Conservation (phyloP, 148 eudicot species). For the Suaeda aralocaspica region DNA sequence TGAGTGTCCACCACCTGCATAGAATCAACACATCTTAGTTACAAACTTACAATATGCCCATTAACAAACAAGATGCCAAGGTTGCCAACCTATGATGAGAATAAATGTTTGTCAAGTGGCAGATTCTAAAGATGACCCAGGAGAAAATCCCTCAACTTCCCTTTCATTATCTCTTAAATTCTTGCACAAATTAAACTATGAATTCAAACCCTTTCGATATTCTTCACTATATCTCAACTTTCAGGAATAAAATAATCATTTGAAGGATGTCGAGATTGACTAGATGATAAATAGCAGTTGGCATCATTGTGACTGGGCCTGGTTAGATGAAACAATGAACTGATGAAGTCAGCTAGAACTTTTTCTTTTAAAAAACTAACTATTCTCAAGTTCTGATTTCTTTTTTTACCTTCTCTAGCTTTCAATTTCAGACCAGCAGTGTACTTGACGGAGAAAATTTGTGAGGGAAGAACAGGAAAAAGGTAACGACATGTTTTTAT, state of each 20-base stretch:
- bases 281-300: background rate
- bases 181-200: background rate
- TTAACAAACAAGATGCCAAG: background rate
- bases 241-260: background rate
- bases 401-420: slow-evolving; percentile 1
- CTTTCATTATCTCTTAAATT: background rate
- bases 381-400: background rate
- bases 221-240: background rate
- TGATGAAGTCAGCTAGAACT: background rate
- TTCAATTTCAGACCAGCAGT: background rate
- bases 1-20: slow-evolving; percentile 77
- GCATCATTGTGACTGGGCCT: background rate
- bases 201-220: background rate
- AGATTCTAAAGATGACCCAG: background rate
- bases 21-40: slow-evolving; percentile 13
- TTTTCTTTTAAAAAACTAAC: background rate
- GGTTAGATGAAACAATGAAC: background rate
- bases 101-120: background rate
- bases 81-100: background rate
- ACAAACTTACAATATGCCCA: slow-evolving; percentile 2
- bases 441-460: background rate
- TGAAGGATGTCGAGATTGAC: background rate
- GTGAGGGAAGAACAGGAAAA: background rate
- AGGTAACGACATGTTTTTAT: background rate
- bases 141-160: background rate